Base-by-base conservation (phyloP, 1,284 basidiomycete genomes). In the Dichomitus squalens region DNA sequence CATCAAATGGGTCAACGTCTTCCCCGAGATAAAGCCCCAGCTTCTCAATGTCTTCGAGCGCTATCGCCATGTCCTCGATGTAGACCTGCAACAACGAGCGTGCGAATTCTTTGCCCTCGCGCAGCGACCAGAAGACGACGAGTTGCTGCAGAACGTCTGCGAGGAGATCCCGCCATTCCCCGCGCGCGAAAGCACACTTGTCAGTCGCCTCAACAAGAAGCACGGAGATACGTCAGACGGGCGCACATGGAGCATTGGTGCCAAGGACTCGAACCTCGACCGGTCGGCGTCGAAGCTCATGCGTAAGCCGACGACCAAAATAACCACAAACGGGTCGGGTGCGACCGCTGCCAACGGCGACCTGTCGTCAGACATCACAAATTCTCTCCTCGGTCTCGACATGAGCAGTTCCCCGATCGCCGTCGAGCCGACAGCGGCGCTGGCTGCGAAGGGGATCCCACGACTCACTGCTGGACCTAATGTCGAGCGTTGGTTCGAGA, bases 151-250 rank as follows among this genome's bases (percentile, higher is more conserved):
- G 70, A 92, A 92, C 56, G 87, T 99, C 12, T 98, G 96, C 74
- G 97, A 98, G 72, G 97, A 99, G 76, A 99, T 99, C 89, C 97
- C 97, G 6, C 94, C 96, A 0, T 99, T 98, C 81, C 94, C 96
- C 1, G 92, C 97, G 55, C 87, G 96, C 50, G 92, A 95, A 64
- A 98, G 94, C 58, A 89, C 96, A 7, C 81, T 99, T 16, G 78
- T 97, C 39, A 90, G 84, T 57, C 83, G 95, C 36, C 75, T 98
- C 39, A 93, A 96, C 69, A 88, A 87, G 67, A 96, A 96, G 71
- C 90, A 93, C 39, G 90, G 89, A 4, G 92, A 95, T 67, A 91
- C 91, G 11, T 92, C 92, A 64, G 95, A 97, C 73, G 96, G 96
- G 75, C 82, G 95, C 47, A 96, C 92, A 1, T 98, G 96, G 96